Evolutionary conservation across 805 yeast genomes (phyloP).

Genomic region (Saccharomycopsis fibuligera): DNA sequence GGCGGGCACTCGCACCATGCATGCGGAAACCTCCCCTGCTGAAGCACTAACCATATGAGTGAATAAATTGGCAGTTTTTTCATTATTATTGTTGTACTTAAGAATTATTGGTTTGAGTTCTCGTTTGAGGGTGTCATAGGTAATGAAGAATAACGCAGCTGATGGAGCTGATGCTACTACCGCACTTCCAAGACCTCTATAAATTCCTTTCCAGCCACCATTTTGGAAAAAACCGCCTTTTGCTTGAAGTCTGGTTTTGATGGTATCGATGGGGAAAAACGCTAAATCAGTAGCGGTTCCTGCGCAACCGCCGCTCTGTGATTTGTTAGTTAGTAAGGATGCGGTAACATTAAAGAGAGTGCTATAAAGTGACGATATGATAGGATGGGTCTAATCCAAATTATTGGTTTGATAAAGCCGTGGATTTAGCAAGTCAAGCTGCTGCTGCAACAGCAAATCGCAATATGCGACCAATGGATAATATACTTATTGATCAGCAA

Average conservation of each 20-base stretch:
- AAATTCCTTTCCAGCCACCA: slow-evolving; percentile 91
- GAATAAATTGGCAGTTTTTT: slow-evolving; percentile 24
- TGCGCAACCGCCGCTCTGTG: slow-evolving; percentile 81
- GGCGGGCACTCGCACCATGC: slow-evolving; percentile 91
- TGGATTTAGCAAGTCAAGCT: too few relatives aligned
- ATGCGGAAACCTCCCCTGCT: slow-evolving; percentile 87
- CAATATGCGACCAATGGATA: too few relatives aligned
- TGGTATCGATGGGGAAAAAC: slow-evolving; percentile 93
- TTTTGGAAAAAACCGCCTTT: slow-evolving; percentile 87
- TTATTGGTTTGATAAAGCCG: neutral
- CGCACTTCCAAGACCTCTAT: slow-evolving; percentile 88
- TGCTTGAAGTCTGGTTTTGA: slow-evolving; percentile 92
- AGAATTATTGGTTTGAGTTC: slow-evolving; percentile 34
- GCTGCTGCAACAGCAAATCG: too few relatives aligned
- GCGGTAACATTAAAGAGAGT: neutral
- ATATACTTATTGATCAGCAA: too few relatives aligned
- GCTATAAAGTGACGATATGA: neutral
- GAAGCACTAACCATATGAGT: slow-evolving; percentile 88
- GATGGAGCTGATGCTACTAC: slow-evolving; percentile 93
- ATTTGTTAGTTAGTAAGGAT: neutral
- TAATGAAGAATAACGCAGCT: slow-evolving; percentile 69
- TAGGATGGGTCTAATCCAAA: neutral
- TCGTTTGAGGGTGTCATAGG: slow-evolving; percentile 72
- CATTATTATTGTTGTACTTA: slow-evolving; percentile 24
- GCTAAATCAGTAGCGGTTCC: slow-evolving; percentile 94